Percentiles rank a stretch among this genome's conserved stretches.
Evolutionary conservation across 176 grass and related monocot species (phyloP).

Genomic region (Triticum timopheevii): DNA sequence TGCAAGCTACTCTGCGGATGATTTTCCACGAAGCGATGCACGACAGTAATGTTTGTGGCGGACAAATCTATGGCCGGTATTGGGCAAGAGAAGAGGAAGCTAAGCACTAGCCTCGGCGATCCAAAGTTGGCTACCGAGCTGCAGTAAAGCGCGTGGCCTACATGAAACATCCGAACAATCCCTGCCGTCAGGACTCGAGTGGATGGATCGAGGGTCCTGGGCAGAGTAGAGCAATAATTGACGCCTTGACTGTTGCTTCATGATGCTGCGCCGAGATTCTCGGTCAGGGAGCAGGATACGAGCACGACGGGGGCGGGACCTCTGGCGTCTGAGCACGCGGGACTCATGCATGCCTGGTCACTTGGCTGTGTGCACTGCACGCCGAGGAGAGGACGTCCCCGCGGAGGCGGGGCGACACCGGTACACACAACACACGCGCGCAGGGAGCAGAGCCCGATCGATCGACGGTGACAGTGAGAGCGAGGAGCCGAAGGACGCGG

Average conservation of each 20-base stretch:
- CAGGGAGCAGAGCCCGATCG: neutral
- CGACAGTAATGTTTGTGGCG: no score
- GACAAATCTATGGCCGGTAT: no score
- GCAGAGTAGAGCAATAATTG: constrained; percentile 28
- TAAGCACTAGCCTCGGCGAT: no score
- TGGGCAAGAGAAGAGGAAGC: no score
- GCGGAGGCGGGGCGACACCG: neutral
- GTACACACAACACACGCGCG: constrained; percentile 6
- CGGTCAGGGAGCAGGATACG: neutral
- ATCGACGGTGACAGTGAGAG: neutral
- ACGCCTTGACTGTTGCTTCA: neutral
- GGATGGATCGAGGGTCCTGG: neutral
- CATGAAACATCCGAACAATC: neutral
- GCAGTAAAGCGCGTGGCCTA: no score
- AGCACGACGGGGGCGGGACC: neutral
- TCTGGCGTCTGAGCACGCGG: neutral
- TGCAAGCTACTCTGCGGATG: no score
- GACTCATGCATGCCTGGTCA: neutral
- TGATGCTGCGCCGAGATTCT: neutral
- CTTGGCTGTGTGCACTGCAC: neutral
- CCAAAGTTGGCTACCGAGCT: no score
- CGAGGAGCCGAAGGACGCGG: neutral
- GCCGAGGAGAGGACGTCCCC: neutral
- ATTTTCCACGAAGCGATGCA: no score
- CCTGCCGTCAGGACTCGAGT: neutral